Evolutionary conservation across 2,329 filamentous ascomycete species (phyloP), one percentile per base, ranked within the genome.

Genomic region (Hypoxylon sp.): DNA sequence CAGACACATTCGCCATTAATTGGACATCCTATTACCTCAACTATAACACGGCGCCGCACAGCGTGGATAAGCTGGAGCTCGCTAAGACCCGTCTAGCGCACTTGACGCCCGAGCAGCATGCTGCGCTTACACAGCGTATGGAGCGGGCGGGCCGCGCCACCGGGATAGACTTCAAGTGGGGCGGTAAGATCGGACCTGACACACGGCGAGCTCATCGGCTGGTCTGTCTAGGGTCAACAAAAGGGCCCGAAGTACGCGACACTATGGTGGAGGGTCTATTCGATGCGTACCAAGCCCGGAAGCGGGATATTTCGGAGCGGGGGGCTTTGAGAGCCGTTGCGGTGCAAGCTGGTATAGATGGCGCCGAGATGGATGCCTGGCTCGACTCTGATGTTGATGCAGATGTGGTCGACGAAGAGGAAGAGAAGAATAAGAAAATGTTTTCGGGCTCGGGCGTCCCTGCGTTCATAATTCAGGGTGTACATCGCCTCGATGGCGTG

Each of bases 1-100:
- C 74, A 4, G 80, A 82, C 53, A 69, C 60, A 0, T 81, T 82
- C 65, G 25, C 62, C 9, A 75, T 82, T 32, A 74, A 52, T n/a
- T 82, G 78, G 75, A 68, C 68, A 4, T 79, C 80, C 0, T 83
- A 78, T 70, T 82, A 81, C 51, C 74, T 82, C 2, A 74, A 80
- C 68, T 71, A 76, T 17, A 68, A 71, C 13, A 67, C 74, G 0
- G 64, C 64, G 1, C 49, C 71, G 2, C 55, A 72, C 10, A 75
- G 74, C 53, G 65, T 78, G 10, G 57, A 73, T 36, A 73, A 75
- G 38, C 46, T 53, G 32, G 68, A 69, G 0, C 53, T 77, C 0
- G 66, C 73, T 1, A 65, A 75, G 30, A 66, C 56, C 6, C 75
- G 72, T 41, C 68, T 76, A 13, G 65, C 61, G 10, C 64, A 69